Percentiles rank a stretch among this genome's conserved stretches.
These are phyloP conservation scores for Rubus parviflorus DNA, from an alignment of 306 rosid species.

Conservation along the genomic window DNA sequence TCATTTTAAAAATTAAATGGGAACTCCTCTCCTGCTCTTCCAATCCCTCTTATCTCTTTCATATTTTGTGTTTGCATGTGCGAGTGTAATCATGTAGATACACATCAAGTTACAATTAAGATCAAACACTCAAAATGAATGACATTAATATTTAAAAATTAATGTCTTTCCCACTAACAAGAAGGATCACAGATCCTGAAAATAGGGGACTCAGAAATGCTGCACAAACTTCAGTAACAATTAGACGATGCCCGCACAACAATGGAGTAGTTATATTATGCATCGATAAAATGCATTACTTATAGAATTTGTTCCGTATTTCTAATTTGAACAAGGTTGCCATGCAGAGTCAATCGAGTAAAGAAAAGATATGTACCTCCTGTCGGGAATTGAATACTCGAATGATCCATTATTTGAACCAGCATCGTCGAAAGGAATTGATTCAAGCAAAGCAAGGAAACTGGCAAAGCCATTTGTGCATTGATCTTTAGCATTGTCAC, in stretches of 20 bases:
- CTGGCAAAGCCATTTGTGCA: slow-evolving; percentile 80
- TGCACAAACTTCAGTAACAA: neutral
- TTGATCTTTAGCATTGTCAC: slow-evolving; percentile 55
- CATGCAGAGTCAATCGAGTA: slow-evolving; percentile 17
- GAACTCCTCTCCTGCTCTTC: neutral
- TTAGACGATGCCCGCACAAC: neutral
- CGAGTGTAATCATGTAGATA: neutral
- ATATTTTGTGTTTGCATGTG: neutral
- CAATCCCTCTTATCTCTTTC: slow-evolving; percentile 3
- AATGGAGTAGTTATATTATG: neutral
- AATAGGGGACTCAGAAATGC: neutral
- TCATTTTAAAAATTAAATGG: neutral
- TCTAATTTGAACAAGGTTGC: neutral
- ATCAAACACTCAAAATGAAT: neutral
- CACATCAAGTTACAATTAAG: neutral
- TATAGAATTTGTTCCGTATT: neutral
- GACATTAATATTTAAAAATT: neutral
- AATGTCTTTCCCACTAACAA: neutral
- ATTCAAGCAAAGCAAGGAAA: slow-evolving; percentile 82
- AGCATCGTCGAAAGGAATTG: slow-evolving; percentile 79
- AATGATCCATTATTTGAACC: slow-evolving; percentile 60
- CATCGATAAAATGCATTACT: neutral
- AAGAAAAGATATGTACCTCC: slow-evolving; percentile 49
- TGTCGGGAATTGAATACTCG: slow-evolving; percentile 67
- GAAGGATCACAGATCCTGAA: neutral